phyloP scores from a whole-genome alignment of 805 yeast genomes.

The Groenewaldozyma tartarivorans region DNA sequence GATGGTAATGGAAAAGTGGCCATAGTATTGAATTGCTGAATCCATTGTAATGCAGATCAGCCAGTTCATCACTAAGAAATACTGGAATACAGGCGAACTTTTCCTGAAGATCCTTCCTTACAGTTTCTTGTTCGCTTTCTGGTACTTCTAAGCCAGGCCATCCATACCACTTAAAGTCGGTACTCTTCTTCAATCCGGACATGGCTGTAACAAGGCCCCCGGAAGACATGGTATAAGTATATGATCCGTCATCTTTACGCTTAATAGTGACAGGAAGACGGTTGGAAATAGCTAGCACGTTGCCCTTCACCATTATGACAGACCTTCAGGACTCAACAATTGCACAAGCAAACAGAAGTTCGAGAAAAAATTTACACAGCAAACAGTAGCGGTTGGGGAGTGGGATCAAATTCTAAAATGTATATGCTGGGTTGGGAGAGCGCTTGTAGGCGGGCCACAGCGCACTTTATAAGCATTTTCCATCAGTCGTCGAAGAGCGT shows the following conservation, averaged over 20 bases:
- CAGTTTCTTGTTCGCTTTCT: conserved; percentile 57
- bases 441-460: too few species aligned
- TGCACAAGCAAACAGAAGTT: neutral
- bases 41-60: conserved; percentile 94
- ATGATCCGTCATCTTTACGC: conserved; percentile 50
- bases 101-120: conserved; percentile 57
- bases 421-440: too few species aligned
- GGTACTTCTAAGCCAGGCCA: conserved; percentile 93
- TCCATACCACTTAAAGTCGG: conserved; percentile 93
- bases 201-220: conserved; percentile 97
- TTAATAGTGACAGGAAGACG: conserved; percentile 90
- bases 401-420: too few species aligned
- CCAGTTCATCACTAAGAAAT: conserved; percentile 76
- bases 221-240: conserved; percentile 84
- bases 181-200: conserved; percentile 76
- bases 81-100: conserved; percentile 88
- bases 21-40: conserved; percentile 89
- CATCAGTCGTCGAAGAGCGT: too few species aligned
- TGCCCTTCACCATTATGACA: conserved; percentile 33
- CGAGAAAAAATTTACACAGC: neutral
- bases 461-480: too few species aligned
- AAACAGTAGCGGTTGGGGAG: neutral
- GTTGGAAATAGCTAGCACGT: conserved; percentile 87
- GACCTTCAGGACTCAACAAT: neutral
- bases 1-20: conserved; percentile 98